A percentile compares a stretch with the other conserved stretches of the same genome.
Evolutionary conservation across 2,329 filamentous ascomycete genomes (phyloP).

Genomic region (Polytolypa hystricis): DNA sequence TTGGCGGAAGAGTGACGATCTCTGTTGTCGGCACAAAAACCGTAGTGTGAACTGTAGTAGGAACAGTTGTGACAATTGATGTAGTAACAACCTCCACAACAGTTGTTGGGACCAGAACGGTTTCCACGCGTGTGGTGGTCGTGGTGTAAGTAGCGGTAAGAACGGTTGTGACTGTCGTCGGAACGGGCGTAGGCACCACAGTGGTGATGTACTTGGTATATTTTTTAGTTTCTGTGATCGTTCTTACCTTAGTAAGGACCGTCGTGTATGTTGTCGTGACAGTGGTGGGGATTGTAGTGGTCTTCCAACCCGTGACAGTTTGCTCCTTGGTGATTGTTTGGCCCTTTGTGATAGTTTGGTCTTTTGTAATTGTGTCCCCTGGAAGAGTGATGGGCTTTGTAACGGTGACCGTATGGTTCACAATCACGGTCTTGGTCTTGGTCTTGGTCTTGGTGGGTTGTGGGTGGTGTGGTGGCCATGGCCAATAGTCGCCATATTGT

Average conservation of each 20-base stretch:
- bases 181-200: background rate
- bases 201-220: background rate
- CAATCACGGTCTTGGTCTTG: conserved; percentile 8
- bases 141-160: background rate
- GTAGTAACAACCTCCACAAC: background rate
- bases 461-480: background rate
- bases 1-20: conserved; percentile 5
- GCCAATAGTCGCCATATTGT: no score
- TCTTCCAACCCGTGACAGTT: conserved; percentile 9
- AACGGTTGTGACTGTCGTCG: background rate
- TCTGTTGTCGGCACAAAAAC: no score
- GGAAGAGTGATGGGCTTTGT: no score
- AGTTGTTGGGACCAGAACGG: background rate
- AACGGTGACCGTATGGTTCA: conserved; percentile 9
- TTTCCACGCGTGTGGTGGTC: conserved; percentile 1
- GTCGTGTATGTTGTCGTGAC: conserved; percentile 2
- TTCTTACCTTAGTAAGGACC: background rate
- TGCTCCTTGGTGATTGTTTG: conserved; percentile 11
- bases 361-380: conserved; percentile 3
- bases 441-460: conserved; percentile 12
- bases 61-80: conserved; percentile 2
- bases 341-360: conserved; percentile 1
- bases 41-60: conserved; percentile 5
- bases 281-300: conserved; percentile 1
- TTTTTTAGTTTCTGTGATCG: conserved; percentile 1